Base-by-base conservation (phyloP, 108 stramenopile species). In the Skeletonema potamos region DNA sequence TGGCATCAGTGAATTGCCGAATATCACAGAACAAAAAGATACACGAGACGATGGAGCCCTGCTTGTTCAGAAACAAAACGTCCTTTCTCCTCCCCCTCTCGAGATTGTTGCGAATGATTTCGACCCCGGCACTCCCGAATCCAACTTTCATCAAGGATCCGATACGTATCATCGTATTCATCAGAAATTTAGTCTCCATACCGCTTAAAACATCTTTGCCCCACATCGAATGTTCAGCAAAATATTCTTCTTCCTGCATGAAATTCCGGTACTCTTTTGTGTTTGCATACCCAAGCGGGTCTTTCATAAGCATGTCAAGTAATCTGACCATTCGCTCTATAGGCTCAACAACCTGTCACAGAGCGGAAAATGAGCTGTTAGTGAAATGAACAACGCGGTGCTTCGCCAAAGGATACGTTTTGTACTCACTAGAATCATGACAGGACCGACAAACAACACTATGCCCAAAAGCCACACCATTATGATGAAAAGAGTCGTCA, bases 1-100 rank as follows among this genome's bases (percentile, higher is more conserved):
- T 97, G 24, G 93, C 92, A 82, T 97, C 96, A 11, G 96, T 98
- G 73, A 97, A 98, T 57, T 89, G 87, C 56, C 97, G 85, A 64
- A 98, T 95, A 73, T 98, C 97, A 72, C 96, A 98, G 60, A 98
- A 98, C 30, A 95, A 76, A 69, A 97, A 98, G 44, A 98, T 91
- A 43, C 96, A 93, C 9, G 88, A 81, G 7, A 96, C 92, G 27
- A 75, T 91, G 17, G 84, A 72, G 67, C 96, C 96, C 27, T 89
- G 75, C 9, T 77, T 80, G 39, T 82, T 87, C 27, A 92, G 64
- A 48, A 94, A 69, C 33, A 95, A 62, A 36, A 81, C 82, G 59
- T 95, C 85, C 55, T 86, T 91, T 20, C 76, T 79, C 8, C 86
- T 72, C 4, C 86, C 82, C 54, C 86, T 83, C 57, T 87, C 84